These are phyloP conservation scores for Chytriomyces sp. DNA, from an alignment of 192 early-diverging fungal species.

Conservation along the genomic window DNA sequence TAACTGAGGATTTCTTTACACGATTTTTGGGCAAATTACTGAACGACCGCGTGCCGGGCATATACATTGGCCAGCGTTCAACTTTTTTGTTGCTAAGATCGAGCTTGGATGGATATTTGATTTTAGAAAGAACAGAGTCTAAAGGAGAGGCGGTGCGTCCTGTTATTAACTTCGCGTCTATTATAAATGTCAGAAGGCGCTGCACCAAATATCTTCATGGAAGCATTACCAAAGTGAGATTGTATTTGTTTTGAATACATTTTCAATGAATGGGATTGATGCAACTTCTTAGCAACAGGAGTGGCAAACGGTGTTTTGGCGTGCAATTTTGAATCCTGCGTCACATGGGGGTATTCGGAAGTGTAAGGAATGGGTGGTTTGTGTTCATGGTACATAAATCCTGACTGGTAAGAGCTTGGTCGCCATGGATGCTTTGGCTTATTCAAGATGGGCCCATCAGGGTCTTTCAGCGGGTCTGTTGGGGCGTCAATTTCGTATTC, in stretches of 20 bases:
- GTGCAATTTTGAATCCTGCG: no score
- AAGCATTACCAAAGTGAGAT: neutral
- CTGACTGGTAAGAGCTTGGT: slow-evolving; percentile 19
- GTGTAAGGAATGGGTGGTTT: neutral
- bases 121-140: neutral
- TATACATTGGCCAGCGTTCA: slow-evolving; percentile 10
- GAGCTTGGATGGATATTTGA: slow-evolving; percentile 20
- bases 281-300: slow-evolving; percentile 12
- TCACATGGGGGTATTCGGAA: neutral
- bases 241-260: neutral
- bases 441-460: no score
- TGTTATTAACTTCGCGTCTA: no score
- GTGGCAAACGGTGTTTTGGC: slow-evolving; percentile 22
- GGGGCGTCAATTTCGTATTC: neutral
- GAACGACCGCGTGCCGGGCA: slow-evolving; percentile 21
- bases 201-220: no score
- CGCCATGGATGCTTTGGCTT: slow-evolving; percentile 14
- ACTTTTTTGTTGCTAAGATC: neutral
- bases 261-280: neutral
- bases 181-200: no score
- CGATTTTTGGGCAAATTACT: slow-evolving; percentile 5
- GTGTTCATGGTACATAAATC: slow-evolving; percentile 11
- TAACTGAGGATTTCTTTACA: neutral
- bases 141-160: slow-evolving; percentile 1
- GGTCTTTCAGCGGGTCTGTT: neutral